A percentile compares a stretch with the other conserved stretches of the same genome.
phyloP scores from a whole-genome alignment of 2,329 filamentous ascomycete species.

The Talaromyces amestolkiae region DNA sequence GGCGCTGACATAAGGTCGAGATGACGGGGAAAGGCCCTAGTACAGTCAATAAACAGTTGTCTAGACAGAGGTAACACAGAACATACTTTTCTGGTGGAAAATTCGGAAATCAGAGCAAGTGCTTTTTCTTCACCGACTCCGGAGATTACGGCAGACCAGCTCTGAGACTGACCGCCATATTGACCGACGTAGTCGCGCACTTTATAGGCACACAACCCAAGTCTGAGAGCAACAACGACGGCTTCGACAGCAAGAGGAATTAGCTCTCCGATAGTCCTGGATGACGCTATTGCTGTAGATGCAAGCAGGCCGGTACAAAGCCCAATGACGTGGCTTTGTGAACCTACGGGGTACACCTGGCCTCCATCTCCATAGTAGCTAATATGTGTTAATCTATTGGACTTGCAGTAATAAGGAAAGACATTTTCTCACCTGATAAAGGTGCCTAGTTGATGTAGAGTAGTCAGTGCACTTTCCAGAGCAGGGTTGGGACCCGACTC shows the following conservation, averaged over 20 bases:
- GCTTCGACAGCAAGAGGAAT: constrained; percentile 42
- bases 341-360: constrained; percentile 38
- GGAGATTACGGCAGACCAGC: constrained; percentile 44
- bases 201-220: constrained; percentile 42
- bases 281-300: constrained; percentile 40
- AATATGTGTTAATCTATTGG: constrained; percentile 21
- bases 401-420: background rate
- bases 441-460: constrained; percentile 43
- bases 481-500: constrained; percentile 38
- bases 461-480: constrained; percentile 44
- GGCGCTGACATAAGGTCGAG: constrained; percentile 58
- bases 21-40: constrained; percentile 49
- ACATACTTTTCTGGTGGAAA: constrained; percentile 29
- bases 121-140: constrained; percentile 36
- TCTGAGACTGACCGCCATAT: constrained; percentile 29
- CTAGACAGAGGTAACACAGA: background rate
- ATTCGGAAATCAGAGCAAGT: constrained; percentile 25
- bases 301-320: constrained; percentile 45
- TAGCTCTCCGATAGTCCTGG: constrained; percentile 42
- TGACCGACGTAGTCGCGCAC: constrained; percentile 39
- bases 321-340: constrained; percentile 40
- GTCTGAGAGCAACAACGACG: constrained; percentile 44
- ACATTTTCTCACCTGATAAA: constrained; percentile 42
- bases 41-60: constrained; percentile 16
- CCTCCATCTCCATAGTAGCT: constrained; percentile 45